Evolutionary conservation across 805 yeast species (phyloP), one percentile per base, ranked within the genome.

Genomic region (Saccharomycopsis sp.): DNA sequence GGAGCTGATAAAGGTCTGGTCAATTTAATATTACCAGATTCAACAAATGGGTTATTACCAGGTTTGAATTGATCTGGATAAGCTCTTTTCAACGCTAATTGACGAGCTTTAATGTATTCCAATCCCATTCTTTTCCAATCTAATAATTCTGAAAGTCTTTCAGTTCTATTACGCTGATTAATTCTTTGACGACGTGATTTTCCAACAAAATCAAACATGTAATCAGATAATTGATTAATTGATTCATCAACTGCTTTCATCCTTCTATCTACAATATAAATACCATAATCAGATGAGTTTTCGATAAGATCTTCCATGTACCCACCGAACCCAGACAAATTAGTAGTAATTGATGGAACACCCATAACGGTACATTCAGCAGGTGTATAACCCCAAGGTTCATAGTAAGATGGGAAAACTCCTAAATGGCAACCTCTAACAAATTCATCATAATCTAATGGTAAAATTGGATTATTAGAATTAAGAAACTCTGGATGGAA

Each of bases 341-440:
- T 90, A 34, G 98, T 90, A 8, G 98, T 90, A 58, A 90, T 85
- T 4, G 96, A 86, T 14, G 98, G 98, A 48, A 93, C 95, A 45
- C 98, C 98, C 98, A 90, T 90, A 20, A 93, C 98, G 0, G 98
- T 90, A 70, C 98, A 93, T 63, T 90, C 98, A 6, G 97, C 97
- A 2, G 98, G 98, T 2, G 98, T 90, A 64, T 90, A 90, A 32
- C 98, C 98, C 98, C 98, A 90, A 3, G 98, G 98, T 67, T 90
- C 98, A 61, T 90, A 90, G 67, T 90, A 90, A 0, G 96, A 87
- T 40, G 98, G 98, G 81, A 90, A 90, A 41, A 90, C 96, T 62
- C 98, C 98, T 63, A 93, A 69, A 65, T 90, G 97, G 62, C 97
- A 89, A 50, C 98, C 98, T 55, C 98, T 77, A 38, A 90, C 98